Evolutionary conservation across 768 basidiomycete genomes (phyloP), one percentile per base, ranked within the genome.

Genomic region (Agaricus blazei): DNA sequence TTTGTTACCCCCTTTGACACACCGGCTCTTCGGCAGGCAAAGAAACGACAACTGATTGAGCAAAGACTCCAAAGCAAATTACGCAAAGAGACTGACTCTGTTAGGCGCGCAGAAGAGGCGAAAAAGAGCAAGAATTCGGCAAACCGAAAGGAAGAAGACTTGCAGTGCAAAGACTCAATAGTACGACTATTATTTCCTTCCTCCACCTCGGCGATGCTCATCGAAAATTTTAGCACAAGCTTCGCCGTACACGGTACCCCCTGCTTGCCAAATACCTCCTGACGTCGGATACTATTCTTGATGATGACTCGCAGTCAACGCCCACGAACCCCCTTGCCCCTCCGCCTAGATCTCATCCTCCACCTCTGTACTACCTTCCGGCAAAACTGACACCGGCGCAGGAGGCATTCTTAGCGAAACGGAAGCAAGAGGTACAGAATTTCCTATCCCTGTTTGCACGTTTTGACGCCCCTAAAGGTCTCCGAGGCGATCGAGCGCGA

Each of bases 61-160:
- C 85, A 89, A 68, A 84, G 88, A 74, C 78, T 93, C 74, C 89
- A 91, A 76, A 78, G 77, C 74, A 92, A 90, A 73, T 79, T 93
- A 60, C 79, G 82, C 67, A 87, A 85, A 78, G 90, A 93, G 69
- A 89, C 86, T 77, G 89, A 89, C 70, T 78, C 85, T 75, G 88
- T 92, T 72, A 83, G 89, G 68, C 79, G 85, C 69, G 84, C 86
- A 62, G 90, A 90, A 76, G 89, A 92, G 71, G 86, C 85, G 58
- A 90, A 90, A 72, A 88, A 88, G 69, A 88, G 90, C 72, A 89
- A 89, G 70, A 82, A 81, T 48, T 59, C 66, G 38, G 88, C 90
- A 45, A 88, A 83, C 68, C 76, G 88, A 59, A 90, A 82, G 68
- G 90, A 93, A 71, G 88, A 91, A 67, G 90, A 93, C 6, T 66